Evolutionary conservation across 2,329 filamentous ascomycete genomes (phyloP), one percentile per base, ranked within the genome.

Genomic region (Exophiala spinifera): DNA sequence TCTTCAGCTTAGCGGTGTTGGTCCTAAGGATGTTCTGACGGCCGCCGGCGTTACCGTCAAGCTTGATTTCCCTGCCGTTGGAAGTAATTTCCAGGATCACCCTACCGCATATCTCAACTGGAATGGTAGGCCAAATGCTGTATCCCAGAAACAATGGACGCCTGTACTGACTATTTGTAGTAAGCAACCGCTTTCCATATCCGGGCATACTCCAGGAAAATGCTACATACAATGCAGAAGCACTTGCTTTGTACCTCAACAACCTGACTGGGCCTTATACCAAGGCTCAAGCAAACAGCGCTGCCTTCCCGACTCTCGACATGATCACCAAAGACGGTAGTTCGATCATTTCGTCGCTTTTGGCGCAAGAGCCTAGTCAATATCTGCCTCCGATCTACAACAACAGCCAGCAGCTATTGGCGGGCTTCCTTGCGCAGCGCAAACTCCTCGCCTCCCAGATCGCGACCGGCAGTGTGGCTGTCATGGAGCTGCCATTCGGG

Each of bases 1-100:
- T 4, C 68, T 81, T 1, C 74, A 79, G 57, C 66, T 77, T 3
- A 79, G 76, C 19, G 78, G 78, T 1, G 71, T 81, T 10, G 78
- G 78, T 0, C 67, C 69, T 4, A 60, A 63, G 17, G 61, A 65
- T 2, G 61, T 73, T 1, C 63, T 81, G 4, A 50, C 66, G 0
- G 60, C 59, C 4, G 65, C 74, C n/a, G 66, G 66, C 0, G 76
- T 82, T 15, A 57, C 66, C 0, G 60, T 74, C 0, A 55, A 79
- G 1, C 66, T 72, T 2, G 71, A 80, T 45, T 67, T 77, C 0
- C 75, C 78, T 0, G 76, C 73, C 0, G 78, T 81, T 1, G 79
- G 79, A 52, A 72, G 63, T 42, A 67, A 66, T 17, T 58, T 68
- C n/a, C 62, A 65, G 39, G 67, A 69, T 19, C 67, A 68, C 34